Evolutionary conservation across 2,329 filamentous ascomycete species (phyloP).

Genomic region (Fusarium drepaniforme): DNA sequence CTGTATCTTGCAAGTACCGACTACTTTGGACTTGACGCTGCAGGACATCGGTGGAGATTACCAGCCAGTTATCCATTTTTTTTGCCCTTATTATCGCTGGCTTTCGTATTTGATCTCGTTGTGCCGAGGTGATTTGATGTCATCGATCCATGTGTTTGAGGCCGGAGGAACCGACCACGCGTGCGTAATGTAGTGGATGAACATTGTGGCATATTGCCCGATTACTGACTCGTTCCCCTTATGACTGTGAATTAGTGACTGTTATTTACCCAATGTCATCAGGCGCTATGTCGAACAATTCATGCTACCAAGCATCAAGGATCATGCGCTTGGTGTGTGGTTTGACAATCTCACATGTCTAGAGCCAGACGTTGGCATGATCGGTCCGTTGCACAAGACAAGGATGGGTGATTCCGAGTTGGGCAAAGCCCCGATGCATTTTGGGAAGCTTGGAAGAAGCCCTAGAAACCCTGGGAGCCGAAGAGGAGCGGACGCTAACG

Average conservation of each 20-base stretch:
- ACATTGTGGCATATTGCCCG: neutral
- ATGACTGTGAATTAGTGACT: neutral
- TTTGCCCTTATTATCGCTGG: neutral
- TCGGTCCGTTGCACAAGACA: constrained; percentile 25
- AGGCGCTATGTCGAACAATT: neutral
- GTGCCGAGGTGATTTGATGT: constrained; percentile 30
- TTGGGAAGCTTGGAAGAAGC: constrained; percentile 15
- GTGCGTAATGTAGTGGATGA: constrained; percentile 4
- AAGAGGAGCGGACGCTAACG: constrained; percentile 18
- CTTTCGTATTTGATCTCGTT: neutral
- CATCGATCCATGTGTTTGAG: constrained; percentile 17
- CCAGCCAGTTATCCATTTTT: neutral
- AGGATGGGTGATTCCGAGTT: constrained; percentile 18
- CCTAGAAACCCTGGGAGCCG: constrained; percentile 32
- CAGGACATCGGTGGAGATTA: constrained; percentile 23
- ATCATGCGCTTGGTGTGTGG: neutral
- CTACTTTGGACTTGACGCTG: neutral
- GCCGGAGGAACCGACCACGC: neutral
- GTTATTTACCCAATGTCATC: neutral
- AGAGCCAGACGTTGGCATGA: constrained; percentile 2
- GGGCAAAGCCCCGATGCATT: constrained; percentile 19
- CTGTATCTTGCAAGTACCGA: constrained; percentile 15
- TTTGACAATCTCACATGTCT: constrained; percentile 29
- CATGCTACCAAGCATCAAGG: neutral
- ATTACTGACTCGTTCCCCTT: neutral